These are phyloP conservation scores for Hyaloscypha hepaticicola DNA, from an alignment of 495 filamentous ascomycete genomes.

Conservation along the genomic window DNA sequence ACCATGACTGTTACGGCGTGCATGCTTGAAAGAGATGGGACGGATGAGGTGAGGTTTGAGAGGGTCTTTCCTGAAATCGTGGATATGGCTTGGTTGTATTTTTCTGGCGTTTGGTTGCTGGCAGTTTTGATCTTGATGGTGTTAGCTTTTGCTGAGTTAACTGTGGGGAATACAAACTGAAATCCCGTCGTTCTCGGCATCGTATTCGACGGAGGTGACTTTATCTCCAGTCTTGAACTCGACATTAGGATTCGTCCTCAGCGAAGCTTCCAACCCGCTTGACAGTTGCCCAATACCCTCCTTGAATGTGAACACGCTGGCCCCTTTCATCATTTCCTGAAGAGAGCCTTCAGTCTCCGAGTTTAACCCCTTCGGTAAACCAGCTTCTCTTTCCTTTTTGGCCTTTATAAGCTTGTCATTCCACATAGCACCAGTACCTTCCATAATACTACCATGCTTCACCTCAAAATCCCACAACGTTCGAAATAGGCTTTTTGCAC, in stretches of 20 bases:
- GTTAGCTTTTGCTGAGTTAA: constrained; percentile 8
- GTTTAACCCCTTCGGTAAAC: neutral
- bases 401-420: neutral
- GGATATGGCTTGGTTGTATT: constrained; percentile 67
- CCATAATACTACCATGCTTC: constrained; percentile 30
- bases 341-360: neutral
- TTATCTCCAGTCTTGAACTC: constrained; percentile 41
- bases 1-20: constrained; percentile 81
- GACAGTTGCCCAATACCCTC: constrained; percentile 51
- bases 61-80: constrained; percentile 60
- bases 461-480: constrained; percentile 51
- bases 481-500: constrained; percentile 62
- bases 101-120: constrained; percentile 14
- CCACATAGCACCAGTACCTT: neutral
- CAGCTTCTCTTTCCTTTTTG: too few relatives aligned
- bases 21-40: constrained; percentile 52
- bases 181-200: constrained; percentile 21
- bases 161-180: neutral
- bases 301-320: constrained; percentile 59
- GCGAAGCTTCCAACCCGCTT: constrained; percentile 40
- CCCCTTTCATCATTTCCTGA: neutral
- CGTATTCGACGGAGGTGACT: constrained; percentile 33
- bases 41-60: constrained; percentile 41
- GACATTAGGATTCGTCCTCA: constrained; percentile 46
- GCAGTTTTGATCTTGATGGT: constrained; percentile 34